phyloP scores from a whole-genome alignment of 2,329 filamentous ascomycete species.

The Didymella arachidicola region DNA sequence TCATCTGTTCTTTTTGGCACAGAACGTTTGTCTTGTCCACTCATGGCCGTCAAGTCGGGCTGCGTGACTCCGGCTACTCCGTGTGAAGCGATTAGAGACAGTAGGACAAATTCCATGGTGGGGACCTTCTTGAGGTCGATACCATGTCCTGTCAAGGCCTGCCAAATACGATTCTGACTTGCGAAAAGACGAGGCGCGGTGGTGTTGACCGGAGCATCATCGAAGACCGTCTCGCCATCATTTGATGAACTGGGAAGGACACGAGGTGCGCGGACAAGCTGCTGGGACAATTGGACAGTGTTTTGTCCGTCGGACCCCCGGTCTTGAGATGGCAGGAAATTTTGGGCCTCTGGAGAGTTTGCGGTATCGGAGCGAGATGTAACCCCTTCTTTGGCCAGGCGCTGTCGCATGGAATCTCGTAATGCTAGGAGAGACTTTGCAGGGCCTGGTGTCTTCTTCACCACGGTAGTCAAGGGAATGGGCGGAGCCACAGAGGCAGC shows the following conservation, averaged over 20 bases:
- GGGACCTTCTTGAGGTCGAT: constrained; percentile 63
- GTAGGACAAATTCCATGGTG: constrained; percentile 62
- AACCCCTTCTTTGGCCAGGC: constrained; percentile 23
- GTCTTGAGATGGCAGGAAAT: neutral
- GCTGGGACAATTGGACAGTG: neutral
- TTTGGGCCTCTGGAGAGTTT: neutral
- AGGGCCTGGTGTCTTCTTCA: constrained; percentile 7
- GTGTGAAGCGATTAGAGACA: constrained; percentile 66
- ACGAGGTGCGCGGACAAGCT: constrained; percentile 22
- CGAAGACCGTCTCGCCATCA: constrained; percentile 32
- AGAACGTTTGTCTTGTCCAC: constrained; percentile 70
- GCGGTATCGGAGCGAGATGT: neutral
- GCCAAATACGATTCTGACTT: constrained; percentile 65
- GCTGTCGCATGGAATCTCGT: constrained; percentile 31
- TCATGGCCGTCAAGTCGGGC: constrained; percentile 61
- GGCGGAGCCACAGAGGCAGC: constrained; percentile 1
- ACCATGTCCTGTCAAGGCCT: constrained; percentile 66
- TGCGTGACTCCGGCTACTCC: constrained; percentile 65
- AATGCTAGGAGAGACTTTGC: constrained; percentile 28
- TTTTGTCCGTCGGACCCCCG: neutral
- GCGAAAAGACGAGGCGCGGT: constrained; percentile 51
- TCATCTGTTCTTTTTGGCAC: constrained; percentile 67
- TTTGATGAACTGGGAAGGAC: constrained; percentile 17
- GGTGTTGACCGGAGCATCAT: constrained; percentile 32
- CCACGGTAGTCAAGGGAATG: neutral